Evolutionary conservation across 495 filamentous ascomycete species (phyloP).

Genomic region (Podospora fimiseda): DNA sequence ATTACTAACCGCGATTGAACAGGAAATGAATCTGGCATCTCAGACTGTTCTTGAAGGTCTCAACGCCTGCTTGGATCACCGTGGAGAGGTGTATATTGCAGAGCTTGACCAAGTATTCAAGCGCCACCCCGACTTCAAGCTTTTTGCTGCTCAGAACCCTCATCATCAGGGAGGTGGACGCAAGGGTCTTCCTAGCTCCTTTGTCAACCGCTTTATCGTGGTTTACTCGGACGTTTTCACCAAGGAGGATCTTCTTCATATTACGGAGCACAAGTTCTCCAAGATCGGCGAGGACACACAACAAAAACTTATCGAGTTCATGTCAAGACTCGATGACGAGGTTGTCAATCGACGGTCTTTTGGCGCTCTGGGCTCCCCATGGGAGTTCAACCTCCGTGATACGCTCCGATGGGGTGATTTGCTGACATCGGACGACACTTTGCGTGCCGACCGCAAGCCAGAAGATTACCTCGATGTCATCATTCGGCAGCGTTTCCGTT

Average conservation of each 20-base stretch:
- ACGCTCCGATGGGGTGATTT: conserved; percentile 83
- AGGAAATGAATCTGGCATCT: conserved; percentile 96
- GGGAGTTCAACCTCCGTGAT: conserved; percentile 97
- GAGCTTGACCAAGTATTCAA: conserved; percentile 92
- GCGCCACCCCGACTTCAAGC: conserved; percentile 77
- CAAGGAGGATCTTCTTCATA: conserved; percentile 69
- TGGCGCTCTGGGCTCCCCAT: conserved; percentile 78
- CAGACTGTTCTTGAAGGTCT: conserved; percentile 95
- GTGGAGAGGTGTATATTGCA: conserved; percentile 90
- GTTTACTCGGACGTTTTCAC: conserved; percentile 90
- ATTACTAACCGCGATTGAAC: too few relatives aligned
- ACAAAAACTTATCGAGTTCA: conserved; percentile 64
- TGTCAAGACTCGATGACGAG: conserved; percentile 66
- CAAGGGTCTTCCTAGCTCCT: conserved; percentile 91
- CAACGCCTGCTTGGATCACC: conserved; percentile 95
- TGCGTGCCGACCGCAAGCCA: conserved; percentile 47
- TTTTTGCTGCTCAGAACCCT: conserved; percentile 97
- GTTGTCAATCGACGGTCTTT: conserved; percentile 60
- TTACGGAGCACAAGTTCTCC: conserved; percentile 72
- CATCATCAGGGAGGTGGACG: conserved; percentile 94
- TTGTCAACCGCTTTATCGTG: conserved; percentile 96
- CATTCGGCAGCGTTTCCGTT: conserved; percentile 84
- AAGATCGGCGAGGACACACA: conserved; percentile 49
- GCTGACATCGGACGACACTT: conserved; percentile 47
- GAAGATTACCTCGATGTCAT: conserved; percentile 73